These are phyloP conservation scores for Cladosporium sp. DNA, from an alignment of 2,329 filamentous ascomycete species.

Conservation along the genomic window DNA sequence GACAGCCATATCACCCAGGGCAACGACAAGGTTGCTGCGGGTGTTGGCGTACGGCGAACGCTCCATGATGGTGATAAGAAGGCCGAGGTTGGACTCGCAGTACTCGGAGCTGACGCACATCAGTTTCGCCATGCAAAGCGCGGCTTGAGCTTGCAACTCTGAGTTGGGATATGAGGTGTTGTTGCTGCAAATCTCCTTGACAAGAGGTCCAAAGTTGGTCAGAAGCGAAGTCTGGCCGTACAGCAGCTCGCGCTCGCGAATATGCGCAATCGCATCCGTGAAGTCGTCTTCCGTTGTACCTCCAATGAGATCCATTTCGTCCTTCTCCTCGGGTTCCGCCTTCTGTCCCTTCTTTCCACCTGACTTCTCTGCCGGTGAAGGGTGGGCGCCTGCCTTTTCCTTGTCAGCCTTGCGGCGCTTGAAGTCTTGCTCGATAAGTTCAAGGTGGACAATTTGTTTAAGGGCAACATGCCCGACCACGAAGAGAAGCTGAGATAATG, in stretches of 20 bases:
- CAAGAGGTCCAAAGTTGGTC: conserved; percentile 84
- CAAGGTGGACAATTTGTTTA: conserved; percentile 97
- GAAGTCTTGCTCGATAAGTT: conserved; percentile 96
- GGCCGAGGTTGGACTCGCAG: conserved; percentile 84
- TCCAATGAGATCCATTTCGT: conserved; percentile 93
- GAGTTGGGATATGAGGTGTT: conserved; percentile 89
- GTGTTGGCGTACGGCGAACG: conserved; percentile 87
- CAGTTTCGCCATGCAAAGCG: conserved; percentile 90
- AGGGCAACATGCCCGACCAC: conserved; percentile 95
- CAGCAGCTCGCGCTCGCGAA: conserved; percentile 77
- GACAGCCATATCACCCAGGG: conserved; percentile 96
- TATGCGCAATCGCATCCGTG: conserved; percentile 77
- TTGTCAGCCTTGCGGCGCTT: conserved; percentile 92
- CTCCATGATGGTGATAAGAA: conserved; percentile 97
- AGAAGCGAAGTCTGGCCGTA: conserved; percentile 80
- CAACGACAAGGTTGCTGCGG: conserved; percentile 92
- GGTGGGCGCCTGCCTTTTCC: conserved; percentile 54
- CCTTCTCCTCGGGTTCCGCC: conserved; percentile 61
- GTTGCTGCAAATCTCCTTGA: conserved; percentile 89
- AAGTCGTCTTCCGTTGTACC: conserved; percentile 95
- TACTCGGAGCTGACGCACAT: conserved; percentile 98
- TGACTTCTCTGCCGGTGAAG: conserved; percentile 34
- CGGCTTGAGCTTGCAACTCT: conserved; percentile 86
- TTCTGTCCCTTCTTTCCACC: conserved; percentile 44
- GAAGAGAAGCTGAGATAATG: conserved; percentile 85